Conservation (phyloP, 306 rosid species). For the Senna tora region DNA sequence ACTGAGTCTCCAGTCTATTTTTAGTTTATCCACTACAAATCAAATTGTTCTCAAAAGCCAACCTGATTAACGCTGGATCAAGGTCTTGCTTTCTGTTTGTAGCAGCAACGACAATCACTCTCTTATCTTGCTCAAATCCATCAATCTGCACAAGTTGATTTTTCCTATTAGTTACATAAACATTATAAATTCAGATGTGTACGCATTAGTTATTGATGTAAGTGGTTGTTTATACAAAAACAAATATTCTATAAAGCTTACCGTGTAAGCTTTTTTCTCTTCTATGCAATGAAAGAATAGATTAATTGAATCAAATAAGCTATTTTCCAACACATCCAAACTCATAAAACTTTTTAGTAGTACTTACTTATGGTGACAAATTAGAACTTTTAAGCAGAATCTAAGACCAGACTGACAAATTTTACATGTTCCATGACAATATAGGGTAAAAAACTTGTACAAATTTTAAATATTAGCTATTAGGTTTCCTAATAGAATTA, state of each 20-base stretch:
- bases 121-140: conserved; percentile 93
- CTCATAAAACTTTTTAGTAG: not conserved
- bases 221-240: not conserved
- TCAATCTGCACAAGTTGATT: conserved; percentile 68
- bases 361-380: not conserved
- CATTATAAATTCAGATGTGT: not conserved
- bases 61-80: conserved; percentile 89
- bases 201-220: not conserved
- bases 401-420: too few relatives aligned
- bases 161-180: conserved; percentile 15
- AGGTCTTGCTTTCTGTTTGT: conserved; percentile 97
- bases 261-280: not conserved
- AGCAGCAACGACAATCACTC: conserved; percentile 90
- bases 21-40: conserved; percentile 7
- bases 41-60: conserved; percentile 18
- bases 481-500: not conserved
- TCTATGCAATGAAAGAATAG: not conserved
- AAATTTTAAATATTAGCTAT: too few relatives aligned
- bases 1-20: conserved; percentile 4
- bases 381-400: not conserved
- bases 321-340: not conserved
- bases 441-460: not conserved
- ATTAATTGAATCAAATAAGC: not conserved
- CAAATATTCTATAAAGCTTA: not conserved
- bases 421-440: too few relatives aligned